Percentiles rank a stretch among this genome's conserved stretches.
These are phyloP conservation scores for Luffa aegyptiaca DNA, from an alignment of 306 rosid genomes.

Conservation along the genomic window DNA sequence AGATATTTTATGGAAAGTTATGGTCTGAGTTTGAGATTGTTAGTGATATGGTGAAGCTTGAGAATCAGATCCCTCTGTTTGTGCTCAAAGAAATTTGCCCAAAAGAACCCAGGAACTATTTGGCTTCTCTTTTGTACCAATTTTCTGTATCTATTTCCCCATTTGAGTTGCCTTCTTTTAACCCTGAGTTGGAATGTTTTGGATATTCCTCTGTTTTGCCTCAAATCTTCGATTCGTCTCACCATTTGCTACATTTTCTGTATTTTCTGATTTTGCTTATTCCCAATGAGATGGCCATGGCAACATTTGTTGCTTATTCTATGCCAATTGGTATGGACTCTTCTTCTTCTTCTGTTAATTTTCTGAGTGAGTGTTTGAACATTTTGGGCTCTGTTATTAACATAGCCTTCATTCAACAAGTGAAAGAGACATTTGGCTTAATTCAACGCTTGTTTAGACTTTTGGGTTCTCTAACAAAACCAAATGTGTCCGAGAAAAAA, in stretches of 20 bases:
- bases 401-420: neutral
- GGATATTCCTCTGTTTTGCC: neutral
- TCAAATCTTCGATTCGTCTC: neutral
- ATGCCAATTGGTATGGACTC: neutral
- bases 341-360: neutral
- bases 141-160: conserved; percentile 5
- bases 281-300: neutral
- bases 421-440: neutral
- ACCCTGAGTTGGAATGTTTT: neutral
- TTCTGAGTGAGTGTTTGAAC: neutral
- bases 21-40: conserved; percentile 1
- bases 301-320: neutral
- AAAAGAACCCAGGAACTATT: neutral
- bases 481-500: neutral
- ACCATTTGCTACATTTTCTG: conserved; percentile 12
- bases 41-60: neutral
- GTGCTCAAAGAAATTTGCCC: neutral
- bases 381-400: neutral
- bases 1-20: neutral
- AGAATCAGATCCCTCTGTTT: conserved; percentile 10
- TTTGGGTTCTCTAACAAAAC: neutral
- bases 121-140: neutral
- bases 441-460: neutral
- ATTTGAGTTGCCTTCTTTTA: neutral
- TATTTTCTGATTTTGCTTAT: neutral